A percentile compares a stretch with the other conserved stretches of the same genome.
These are phyloP conservation scores for Sesbania bispinosa DNA, from an alignment of 306 rosid species.

Conservation along the genomic window DNA sequence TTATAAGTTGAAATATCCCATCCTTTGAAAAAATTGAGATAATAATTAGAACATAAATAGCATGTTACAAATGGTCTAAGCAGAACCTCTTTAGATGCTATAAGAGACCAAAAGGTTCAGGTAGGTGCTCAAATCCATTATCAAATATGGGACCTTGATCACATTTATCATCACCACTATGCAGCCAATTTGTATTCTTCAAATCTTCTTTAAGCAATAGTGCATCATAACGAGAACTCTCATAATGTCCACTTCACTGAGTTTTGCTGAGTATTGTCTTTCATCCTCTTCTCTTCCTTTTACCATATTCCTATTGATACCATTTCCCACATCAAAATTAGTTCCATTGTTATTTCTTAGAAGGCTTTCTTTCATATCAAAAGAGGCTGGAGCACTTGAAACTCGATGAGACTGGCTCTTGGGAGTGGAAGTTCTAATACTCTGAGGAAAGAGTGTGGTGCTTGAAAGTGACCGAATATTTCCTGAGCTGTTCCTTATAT, in stretches of 20 bases:
- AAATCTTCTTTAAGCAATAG: constrained; percentile 87
- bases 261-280: constrained; percentile 50
- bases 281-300: constrained; percentile 49
- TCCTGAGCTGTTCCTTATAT: constrained; percentile 76
- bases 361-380: constrained; percentile 41
- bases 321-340: constrained; percentile 38
- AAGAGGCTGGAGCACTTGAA: constrained; percentile 40
- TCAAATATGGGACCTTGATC: constrained; percentile 81
- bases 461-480: constrained; percentile 68
- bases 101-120: constrained; percentile 90
- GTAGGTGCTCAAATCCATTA: constrained; percentile 80
- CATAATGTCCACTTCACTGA: constrained; percentile 79
- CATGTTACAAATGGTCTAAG: constrained; percentile 28
- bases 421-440: constrained; percentile 58
- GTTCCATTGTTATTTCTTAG: constrained; percentile 42
- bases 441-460: constrained; percentile 89
- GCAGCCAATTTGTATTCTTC: constrained; percentile 90
- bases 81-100: constrained; percentile 42
- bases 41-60: constrained; percentile 21
- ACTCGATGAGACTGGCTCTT: constrained; percentile 56
- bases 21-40: constrained; percentile 41
- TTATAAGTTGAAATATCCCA: constrained; percentile 41
- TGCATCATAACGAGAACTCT: constrained; percentile 92
- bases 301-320: constrained; percentile 30
- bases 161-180: constrained; percentile 64